A percentile compares a stretch with the other conserved stretches of the same genome.
These are phyloP conservation scores for Andrographis paniculata DNA, from an alignment of 305 asterid genomes.

Conservation along the genomic window DNA sequence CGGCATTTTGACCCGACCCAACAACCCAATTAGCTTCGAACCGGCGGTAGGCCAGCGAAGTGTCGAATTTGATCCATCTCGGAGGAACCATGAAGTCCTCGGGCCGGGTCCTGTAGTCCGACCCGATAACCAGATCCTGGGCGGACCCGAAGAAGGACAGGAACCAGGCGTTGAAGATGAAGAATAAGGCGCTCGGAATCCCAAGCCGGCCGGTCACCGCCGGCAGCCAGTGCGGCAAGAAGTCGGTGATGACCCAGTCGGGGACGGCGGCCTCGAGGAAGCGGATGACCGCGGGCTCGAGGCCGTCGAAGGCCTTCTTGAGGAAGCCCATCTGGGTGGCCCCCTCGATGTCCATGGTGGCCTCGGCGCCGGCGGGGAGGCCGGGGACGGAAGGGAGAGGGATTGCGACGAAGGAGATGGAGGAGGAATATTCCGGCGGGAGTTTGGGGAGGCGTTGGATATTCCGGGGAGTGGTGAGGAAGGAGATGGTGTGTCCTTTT, in stretches of 20 bases:
- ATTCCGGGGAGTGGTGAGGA: constrained; percentile 46
- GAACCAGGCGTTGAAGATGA: constrained; percentile 20
- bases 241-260: constrained; percentile 40
- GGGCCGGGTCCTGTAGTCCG: background rate
- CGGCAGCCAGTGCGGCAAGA: constrained; percentile 33
- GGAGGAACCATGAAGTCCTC: constrained; percentile 32
- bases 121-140: background rate
- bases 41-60: constrained; percentile 21
- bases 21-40: constrained; percentile 21
- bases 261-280: constrained; percentile 26
- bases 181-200: constrained; percentile 21
- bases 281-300: constrained; percentile 21
- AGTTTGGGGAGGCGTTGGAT: constrained; percentile 42
- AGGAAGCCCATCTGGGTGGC: constrained; percentile 25
- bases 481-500: constrained; percentile 38
- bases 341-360: constrained; percentile 27
- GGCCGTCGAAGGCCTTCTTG: constrained; percentile 37
- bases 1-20: background rate
- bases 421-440: constrained; percentile 21
- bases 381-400: constrained; percentile 18
- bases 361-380: constrained; percentile 40
- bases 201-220: constrained; percentile 24
- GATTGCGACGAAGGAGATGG: constrained; percentile 20
- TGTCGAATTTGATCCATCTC: constrained; percentile 34
- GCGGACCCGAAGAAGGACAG: constrained; percentile 21